Base-by-base conservation (phyloP, 805 yeast genomes). In the Saccharomyces paradoxus region DNA sequence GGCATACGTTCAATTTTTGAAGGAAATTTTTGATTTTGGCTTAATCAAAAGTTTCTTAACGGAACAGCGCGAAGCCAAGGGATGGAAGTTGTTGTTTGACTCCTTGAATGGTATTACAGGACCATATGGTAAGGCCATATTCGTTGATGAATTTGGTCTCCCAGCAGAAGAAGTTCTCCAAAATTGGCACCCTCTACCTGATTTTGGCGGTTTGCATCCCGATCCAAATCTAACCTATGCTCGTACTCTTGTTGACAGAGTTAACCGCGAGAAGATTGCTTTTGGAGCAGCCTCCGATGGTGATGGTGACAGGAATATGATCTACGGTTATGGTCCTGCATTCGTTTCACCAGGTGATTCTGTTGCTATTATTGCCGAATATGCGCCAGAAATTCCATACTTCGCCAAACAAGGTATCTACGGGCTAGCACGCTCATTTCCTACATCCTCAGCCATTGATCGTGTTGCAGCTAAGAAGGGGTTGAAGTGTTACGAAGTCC, bases 231-330 rank as follows among this genome's bases (percentile, higher is more conserved):
- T 92, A 71, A 91, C 97, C 13, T 92, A 94, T 68, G 99, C 98
- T 10, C 81, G 79, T 56, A 83, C 96, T 21, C 77, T 92, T 59
- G 99, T 92, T 22, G 86, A 81, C 32, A 79, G 80, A 59, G 99
- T 92, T n/a, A 97, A 94, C 66, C 67, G 71, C 22, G 87, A 87
- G 56, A 74, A 82, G 56, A 87, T 91, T 60, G 87, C 92, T 7
- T 92, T 92, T 69, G 99, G 99, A 59, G 98, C 98, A 41, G 98
- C 98, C 8, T 87, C 96, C n/a, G 99, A 89, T 69, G 99, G 99
- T 71, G 99, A 92, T 65, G 99, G 99, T 71, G 99, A 92, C 70
- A 83, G 99, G 75, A 92, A 92, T 71, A 92, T 92, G 99, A 92
- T 92, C 66, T 94, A 94, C 71, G 99, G 99, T 56, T 89, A 89